phyloP scores from a whole-genome alignment of 768 basidiomycete species.

The Cystoderma amianthinum region DNA sequence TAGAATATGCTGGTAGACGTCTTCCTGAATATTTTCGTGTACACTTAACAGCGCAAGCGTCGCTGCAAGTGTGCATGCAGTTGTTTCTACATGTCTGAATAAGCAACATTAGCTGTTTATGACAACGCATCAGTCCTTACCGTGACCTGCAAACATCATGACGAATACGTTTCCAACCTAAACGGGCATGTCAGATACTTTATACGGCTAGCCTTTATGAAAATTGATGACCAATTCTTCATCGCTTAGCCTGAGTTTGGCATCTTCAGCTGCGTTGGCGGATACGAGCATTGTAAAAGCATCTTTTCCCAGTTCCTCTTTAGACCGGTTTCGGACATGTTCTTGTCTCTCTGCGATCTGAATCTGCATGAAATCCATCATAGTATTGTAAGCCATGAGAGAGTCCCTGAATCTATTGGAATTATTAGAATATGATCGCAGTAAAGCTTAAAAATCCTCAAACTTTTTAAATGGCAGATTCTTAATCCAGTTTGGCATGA shows the following conservation, averaged over 20 bases:
- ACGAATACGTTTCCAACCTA: neutral
- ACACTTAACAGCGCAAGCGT: constrained; percentile 38
- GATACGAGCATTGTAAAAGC: constrained; percentile 21
- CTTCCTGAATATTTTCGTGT: constrained; percentile 40
- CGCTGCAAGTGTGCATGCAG: constrained; percentile 40
- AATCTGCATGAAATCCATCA: neutral
- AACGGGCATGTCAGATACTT: neutral
- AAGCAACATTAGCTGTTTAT: neutral
- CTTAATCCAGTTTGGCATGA: neutral
- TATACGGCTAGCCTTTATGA: neutral
- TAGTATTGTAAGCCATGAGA: neutral
- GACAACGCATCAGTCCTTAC: neutral
- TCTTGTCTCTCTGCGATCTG: neutral
- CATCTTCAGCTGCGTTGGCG: constrained; percentile 36
- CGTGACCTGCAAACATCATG: constrained; percentile 4
- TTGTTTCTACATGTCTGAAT: constrained; percentile 32
- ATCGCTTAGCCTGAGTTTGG: constrained; percentile 31
- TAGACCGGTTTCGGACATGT: neutral
- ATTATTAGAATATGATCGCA: no score
- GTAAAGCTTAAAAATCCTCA: no score
- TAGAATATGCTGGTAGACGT: constrained; percentile 37
- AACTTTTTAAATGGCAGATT: neutral
- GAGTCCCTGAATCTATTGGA: neutral
- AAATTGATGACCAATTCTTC: constrained; percentile 14
- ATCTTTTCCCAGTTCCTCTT: neutral